phyloP scores from a whole-genome alignment of 2,329 filamentous ascomycete species.

The Tolypocladium pustulatum region DNA sequence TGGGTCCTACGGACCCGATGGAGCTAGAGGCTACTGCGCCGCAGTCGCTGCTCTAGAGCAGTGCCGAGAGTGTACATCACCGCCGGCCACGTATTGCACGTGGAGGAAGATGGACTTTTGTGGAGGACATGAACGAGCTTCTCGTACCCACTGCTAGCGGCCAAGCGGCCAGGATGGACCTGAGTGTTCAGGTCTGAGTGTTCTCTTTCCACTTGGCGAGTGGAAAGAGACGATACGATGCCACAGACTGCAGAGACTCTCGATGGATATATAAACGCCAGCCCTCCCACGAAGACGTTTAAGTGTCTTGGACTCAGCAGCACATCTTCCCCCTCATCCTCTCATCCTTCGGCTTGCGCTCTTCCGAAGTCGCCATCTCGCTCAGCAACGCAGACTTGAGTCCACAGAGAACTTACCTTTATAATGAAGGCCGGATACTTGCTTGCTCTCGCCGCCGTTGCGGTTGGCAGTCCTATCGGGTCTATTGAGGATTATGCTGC shows the following conservation, averaged over 20 bases:
- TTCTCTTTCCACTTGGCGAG: neutral
- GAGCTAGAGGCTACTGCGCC: neutral
- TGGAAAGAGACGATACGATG: neutral
- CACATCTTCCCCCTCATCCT: neutral
- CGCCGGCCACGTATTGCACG: neutral
- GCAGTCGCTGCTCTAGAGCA: neutral
- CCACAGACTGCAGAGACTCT: too few species aligned
- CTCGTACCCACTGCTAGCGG: neutral
- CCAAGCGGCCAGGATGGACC: neutral
- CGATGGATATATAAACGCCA: neutral
- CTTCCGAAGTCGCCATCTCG: neutral
- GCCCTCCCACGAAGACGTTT: neutral
- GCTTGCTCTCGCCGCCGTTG: neutral
- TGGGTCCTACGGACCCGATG: neutral
- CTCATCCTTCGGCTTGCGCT: neutral
- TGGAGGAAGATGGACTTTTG: neutral
- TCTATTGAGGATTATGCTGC: slow-evolving; percentile 13
- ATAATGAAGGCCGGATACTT: neutral
- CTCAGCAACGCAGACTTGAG: neutral
- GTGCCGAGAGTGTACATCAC: neutral
- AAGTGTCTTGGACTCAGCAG: neutral
- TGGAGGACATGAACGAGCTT: neutral
- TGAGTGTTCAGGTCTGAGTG: too few species aligned
- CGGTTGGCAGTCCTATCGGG: neutral
- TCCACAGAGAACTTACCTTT: neutral